A percentile compares a stretch with the other conserved stretches of the same genome.
phyloP scores from a whole-genome alignment of 768 basidiomycete species.

The Dendrothele bispora region DNA sequence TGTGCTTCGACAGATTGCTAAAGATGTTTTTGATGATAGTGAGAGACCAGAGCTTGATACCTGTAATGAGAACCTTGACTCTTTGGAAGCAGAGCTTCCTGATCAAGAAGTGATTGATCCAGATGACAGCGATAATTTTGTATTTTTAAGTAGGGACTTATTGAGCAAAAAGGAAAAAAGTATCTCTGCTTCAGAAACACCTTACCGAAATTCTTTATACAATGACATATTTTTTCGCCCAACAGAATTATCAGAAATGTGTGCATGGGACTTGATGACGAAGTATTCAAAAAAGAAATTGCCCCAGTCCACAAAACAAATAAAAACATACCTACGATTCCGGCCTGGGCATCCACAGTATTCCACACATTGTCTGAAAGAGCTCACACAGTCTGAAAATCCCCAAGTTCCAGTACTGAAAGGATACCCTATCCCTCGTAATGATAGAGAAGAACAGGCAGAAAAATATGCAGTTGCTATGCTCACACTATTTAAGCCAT shows the following conservation, averaged over 20 bases:
- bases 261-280: neutral
- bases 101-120: no score
- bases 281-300: neutral
- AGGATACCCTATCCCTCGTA: neutral
- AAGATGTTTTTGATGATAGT: no score
- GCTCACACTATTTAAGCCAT: neutral
- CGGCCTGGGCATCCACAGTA: neutral
- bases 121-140: no score
- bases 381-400: neutral
- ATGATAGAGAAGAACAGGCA: neutral
- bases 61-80: no score
- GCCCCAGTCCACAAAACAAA: neutral
- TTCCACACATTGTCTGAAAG: neutral
- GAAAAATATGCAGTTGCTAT: neutral
- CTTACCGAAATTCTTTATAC: no score
- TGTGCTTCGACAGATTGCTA: no score
- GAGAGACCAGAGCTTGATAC: no score
- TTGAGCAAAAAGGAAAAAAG: no score
- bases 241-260: neutral
- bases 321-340: neutral
- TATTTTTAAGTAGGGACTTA: no score
- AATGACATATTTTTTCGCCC: neutral
- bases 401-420: neutral
- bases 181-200: no score
- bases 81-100: no score